Evolutionary conservation across 805 yeast species (phyloP).

Genomic region (Metschnikowia santaceciliae): DNA sequence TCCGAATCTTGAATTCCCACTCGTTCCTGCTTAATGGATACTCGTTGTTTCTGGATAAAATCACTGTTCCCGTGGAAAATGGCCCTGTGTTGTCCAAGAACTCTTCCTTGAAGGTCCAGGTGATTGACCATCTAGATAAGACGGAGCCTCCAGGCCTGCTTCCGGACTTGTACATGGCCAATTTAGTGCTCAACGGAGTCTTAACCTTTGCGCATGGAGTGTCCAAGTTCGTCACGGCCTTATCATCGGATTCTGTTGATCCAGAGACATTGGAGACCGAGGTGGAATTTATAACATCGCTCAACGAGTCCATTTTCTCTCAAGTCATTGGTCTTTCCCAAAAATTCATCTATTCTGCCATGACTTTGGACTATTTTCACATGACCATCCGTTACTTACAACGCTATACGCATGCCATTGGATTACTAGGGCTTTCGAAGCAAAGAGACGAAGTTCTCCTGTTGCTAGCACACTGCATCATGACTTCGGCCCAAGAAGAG

Average conservation of each 20-base stretch:
- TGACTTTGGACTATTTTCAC: constrained; percentile 71
- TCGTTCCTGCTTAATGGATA: constrained; percentile 25
- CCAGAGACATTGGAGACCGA: constrained; percentile 26
- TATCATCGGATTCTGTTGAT: constrained; percentile 28
- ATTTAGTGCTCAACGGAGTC: constrained; percentile 53
- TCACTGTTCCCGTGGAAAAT: constrained; percentile 20
- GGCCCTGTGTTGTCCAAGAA: constrained; percentile 33
- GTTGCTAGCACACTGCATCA: constrained; percentile 34
- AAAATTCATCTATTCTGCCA: constrained; percentile 54
- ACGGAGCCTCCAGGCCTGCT: constrained; percentile 62
- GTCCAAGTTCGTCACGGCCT: constrained; percentile 46
- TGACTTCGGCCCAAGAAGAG: constrained; percentile 21
- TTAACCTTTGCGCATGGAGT: constrained; percentile 65
- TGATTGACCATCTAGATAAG: constrained; percentile 78
- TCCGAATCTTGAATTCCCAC: constrained; percentile 6
- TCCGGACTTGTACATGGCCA: constrained; percentile 56
- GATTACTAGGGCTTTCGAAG: constrained; percentile 55
- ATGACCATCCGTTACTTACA: constrained; percentile 69
- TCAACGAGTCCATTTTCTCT: constrained; percentile 28
- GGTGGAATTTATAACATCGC: constrained; percentile 33
- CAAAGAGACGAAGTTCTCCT: constrained; percentile 51
- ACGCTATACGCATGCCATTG: constrained; percentile 77
- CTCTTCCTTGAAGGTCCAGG: constrained; percentile 49
- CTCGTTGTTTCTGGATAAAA: constrained; percentile 20
- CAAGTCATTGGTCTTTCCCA: constrained; percentile 27